These are phyloP conservation scores for Apiotrichum gracile DNA, from an alignment of 1,284 basidiomycete species.

Conservation along the genomic window DNA sequence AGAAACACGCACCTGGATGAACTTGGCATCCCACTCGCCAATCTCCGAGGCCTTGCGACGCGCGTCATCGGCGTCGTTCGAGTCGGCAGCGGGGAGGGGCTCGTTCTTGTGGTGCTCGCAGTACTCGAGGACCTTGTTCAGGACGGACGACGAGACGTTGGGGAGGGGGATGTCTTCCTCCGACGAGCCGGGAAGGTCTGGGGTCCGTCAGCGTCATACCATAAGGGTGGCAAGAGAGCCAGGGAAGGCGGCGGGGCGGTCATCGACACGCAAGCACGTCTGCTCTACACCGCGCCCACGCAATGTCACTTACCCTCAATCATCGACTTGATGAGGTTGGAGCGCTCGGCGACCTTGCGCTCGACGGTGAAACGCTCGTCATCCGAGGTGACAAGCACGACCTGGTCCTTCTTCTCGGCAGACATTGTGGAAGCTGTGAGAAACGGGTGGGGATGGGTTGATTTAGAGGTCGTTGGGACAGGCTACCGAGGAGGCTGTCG, in stretches of 20 bases:
- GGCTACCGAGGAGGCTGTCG: not conserved
- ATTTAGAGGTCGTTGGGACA: not conserved
- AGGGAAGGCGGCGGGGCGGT: too few species aligned
- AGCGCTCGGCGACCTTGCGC: constrained; percentile 89
- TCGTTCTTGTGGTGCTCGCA: constrained; percentile 98
- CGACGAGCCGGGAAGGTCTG: constrained; percentile 88
- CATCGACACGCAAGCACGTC: too few species aligned
- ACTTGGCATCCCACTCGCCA: constrained; percentile 98
- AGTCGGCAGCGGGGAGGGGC: constrained; percentile 72
- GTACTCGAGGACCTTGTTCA: constrained; percentile 99
- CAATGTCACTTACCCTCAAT: constrained; percentile 76
- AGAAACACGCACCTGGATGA: constrained; percentile 60
- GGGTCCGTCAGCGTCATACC: too few species aligned
- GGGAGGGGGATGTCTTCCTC: constrained; percentile 87
- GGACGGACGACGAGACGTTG: constrained; percentile 90
- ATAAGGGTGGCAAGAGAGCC: too few species aligned
- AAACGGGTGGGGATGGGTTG: not conserved
- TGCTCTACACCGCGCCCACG: too few species aligned
- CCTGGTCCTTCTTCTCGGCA: constrained; percentile 30
- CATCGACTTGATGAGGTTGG: constrained; percentile 98
- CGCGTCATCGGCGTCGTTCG: constrained; percentile 83
- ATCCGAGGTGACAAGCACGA: constrained; percentile 62
- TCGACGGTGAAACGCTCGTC: constrained; percentile 93
- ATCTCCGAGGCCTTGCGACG: constrained; percentile 97
- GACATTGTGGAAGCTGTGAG: constrained; percentile 10